Evolutionary conservation across 2,329 filamentous ascomycete genomes (phyloP).

Genomic region (Nannizziopsis barbatae): DNA sequence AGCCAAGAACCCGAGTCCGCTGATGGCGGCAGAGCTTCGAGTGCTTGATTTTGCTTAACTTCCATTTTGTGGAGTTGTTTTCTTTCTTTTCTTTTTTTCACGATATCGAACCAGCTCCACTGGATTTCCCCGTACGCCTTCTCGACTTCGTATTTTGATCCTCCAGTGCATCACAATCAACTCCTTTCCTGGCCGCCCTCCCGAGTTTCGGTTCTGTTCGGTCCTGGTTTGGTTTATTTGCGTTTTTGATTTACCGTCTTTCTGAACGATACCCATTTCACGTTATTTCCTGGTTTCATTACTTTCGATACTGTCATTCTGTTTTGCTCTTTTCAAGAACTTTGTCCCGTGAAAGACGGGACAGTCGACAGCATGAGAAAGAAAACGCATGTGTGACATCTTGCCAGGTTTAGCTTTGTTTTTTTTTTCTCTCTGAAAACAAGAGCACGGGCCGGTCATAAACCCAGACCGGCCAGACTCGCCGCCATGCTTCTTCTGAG

Average conservation of each 20-base stretch:
- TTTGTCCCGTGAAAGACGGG: not conserved
- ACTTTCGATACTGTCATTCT: slow-evolving; percentile 6
- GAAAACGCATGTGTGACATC: no score
- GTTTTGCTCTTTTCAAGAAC: not conserved
- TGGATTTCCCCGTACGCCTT: not conserved
- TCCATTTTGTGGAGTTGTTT: not conserved
- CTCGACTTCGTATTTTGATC: slow-evolving; percentile 2
- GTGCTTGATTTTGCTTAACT: slow-evolving; percentile 16
- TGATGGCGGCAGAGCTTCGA: slow-evolving; percentile 8
- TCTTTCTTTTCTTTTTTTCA: slow-evolving; percentile 6
- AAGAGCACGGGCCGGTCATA: no score
- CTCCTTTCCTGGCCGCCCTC: not conserved
- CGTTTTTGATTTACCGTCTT: not conserved
- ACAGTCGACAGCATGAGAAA: no score
- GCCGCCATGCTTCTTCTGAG: no score
- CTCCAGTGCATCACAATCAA: not conserved
- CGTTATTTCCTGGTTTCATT: slow-evolving; percentile 7
- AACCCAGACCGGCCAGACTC: no score
- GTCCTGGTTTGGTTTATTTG: not conserved
- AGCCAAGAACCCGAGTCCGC: slow-evolving; percentile 10
- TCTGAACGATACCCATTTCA: not conserved
- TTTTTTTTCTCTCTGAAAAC: no score
- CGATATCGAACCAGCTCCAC: not conserved
- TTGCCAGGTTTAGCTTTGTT: no score
- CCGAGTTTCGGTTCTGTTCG: not conserved